Evolutionary conservation across 208 protist species (phyloP), one percentile per base, ranked within the genome.

Genomic region (Wallacemonas sp.): DNA sequence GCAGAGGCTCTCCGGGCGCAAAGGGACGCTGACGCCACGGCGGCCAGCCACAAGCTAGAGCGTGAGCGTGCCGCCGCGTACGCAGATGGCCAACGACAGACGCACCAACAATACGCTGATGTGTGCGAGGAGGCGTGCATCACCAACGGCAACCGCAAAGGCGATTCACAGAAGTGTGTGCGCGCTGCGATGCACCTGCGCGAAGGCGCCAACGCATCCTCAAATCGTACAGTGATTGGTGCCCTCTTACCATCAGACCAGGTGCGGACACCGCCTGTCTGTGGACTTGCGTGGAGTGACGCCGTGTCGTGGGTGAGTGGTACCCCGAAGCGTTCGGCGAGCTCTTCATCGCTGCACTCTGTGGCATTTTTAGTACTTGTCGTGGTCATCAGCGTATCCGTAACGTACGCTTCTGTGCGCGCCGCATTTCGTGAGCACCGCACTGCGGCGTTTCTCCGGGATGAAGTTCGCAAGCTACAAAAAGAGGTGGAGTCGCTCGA

Each of bases 401-500:
- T 38, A 14, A 24, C 51, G 9, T 41, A 42, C 26, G 4, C 41
- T 15, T 33, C 51, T 4, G 3, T 17, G 5, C 51, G 51, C n/a
- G 51, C 41, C 9, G 51, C 51, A 4, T 31, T 58, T 4, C 26
- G 31, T 3, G 30, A 58, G 28, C 51, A 58, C 19, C 51, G 51
- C 28, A 22, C 51, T 0, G 51, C 51, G 6, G 51, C 41, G 2
- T 38, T 58, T 17, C 30, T 58, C n/a, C 51, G 51, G 17, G 51
- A 58, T 9, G 28, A 34, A 31, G 51, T 58, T 26, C 51, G 51
- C 26, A 34, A 58, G 51, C 51, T 58, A n/a, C 3, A 58, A 31
- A 58, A 58, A 31, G 14, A 58, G 51, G 51, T 58, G 12, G 51
- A 14, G 11, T 58, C 51, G 28, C 51, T 58, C 31, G 51, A 58